Conservation (phyloP, 139 green algal genomes). For the Chlamydomonas sp. region DNA sequence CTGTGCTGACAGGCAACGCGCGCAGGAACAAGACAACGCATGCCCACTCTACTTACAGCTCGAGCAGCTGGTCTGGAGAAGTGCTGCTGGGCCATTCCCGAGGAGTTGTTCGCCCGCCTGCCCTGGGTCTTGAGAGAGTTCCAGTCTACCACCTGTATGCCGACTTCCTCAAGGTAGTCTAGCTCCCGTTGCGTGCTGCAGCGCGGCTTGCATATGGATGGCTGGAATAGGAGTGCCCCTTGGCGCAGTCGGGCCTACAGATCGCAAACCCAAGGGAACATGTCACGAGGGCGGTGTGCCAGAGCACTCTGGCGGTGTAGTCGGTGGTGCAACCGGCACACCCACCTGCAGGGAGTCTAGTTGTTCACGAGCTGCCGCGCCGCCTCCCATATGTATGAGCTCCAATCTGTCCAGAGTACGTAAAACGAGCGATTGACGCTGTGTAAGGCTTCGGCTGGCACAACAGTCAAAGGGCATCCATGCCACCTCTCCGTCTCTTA, state of each 20-base stretch:
- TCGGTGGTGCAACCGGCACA: too few relatives aligned
- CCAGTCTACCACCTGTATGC: constrained; percentile 19
- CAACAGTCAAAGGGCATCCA: too few relatives aligned
- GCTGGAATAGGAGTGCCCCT: constrained; percentile 15
- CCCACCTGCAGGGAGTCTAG: constrained; percentile 25
- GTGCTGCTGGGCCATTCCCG: not conserved
- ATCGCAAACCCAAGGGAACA: too few relatives aligned
- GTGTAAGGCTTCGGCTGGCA: too few relatives aligned
- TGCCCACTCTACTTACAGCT: not conserved
- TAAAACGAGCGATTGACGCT: too few relatives aligned
- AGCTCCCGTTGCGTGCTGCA: not conserved
- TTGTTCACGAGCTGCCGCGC: not conserved
- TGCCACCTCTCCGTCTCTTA: too few relatives aligned
- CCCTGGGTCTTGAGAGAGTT: not conserved
- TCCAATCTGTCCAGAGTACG: not conserved
- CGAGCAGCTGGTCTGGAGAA: not conserved
- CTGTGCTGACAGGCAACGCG: too few relatives aligned
- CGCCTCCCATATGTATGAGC: constrained; percentile 22
- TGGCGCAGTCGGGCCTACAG: constrained; percentile 1
- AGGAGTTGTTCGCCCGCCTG: not conserved
- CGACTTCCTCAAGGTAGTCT: constrained; percentile 1
- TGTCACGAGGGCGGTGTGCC: too few relatives aligned
- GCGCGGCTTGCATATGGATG: constrained; percentile 21
- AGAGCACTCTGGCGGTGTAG: too few relatives aligned
- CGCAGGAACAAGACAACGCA: not conserved